phyloP scores from a whole-genome alignment of 1,284 basidiomycete genomes.

The Crepidotus sp. region DNA sequence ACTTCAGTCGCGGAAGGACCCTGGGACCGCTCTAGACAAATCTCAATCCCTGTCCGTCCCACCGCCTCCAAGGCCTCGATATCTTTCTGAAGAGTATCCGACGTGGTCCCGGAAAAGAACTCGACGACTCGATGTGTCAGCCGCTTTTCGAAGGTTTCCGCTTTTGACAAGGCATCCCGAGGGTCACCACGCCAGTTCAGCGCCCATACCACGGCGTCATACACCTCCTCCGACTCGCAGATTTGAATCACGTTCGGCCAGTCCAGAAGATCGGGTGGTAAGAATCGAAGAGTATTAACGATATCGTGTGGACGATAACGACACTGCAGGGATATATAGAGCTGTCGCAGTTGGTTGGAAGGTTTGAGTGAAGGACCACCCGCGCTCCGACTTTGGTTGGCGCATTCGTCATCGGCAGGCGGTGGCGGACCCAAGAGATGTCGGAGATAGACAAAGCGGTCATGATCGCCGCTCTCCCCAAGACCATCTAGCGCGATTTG shows the following conservation, averaged over 20 bases:
- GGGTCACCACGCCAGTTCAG: conserved; percentile 60
- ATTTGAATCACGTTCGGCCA: conserved; percentile 48
- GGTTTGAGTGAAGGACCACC: conserved; percentile 35
- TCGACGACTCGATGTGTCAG: conserved; percentile 46
- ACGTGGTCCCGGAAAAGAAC: conserved; percentile 26
- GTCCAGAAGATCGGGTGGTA: conserved; percentile 51
- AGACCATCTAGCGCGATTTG: conserved; percentile 44
- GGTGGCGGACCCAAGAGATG: conserved; percentile 60
- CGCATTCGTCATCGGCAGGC: conserved; percentile 36
- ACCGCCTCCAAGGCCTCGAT: conserved; percentile 43
- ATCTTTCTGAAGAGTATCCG: conserved; percentile 21
- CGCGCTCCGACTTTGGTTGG: conserved; percentile 18
- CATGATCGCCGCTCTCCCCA: conserved; percentile 35
- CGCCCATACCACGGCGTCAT: conserved; percentile 80
- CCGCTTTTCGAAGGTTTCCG: conserved; percentile 51
- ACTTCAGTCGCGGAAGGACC: conserved; percentile 32
- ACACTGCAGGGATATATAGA: conserved; percentile 72
- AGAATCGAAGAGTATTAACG: conserved; percentile 56
- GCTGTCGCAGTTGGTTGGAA: conserved; percentile 40
- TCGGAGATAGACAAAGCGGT: conserved; percentile 73
- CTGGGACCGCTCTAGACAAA: conserved; percentile 63
- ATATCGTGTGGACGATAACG: conserved; percentile 59
- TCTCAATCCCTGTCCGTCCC: conserved; percentile 49
- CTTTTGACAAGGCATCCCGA: conserved; percentile 57
- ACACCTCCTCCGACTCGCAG: conserved; percentile 61